phyloP scores from a whole-genome alignment of 1,284 basidiomycete species.

The Puccinia triticina region DNA sequence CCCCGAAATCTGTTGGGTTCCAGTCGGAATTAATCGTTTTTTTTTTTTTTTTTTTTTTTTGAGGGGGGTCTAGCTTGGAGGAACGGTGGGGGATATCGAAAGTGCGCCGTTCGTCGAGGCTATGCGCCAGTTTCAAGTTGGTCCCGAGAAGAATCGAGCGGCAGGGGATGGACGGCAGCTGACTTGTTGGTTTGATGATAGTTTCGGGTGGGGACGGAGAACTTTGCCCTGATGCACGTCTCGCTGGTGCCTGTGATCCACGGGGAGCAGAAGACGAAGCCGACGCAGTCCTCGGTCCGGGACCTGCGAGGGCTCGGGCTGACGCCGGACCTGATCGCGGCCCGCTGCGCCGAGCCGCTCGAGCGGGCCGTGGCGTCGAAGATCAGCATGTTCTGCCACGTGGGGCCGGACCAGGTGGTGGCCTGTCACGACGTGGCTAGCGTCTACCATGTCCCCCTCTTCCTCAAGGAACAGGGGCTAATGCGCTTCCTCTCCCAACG shows the following conservation, averaged over 20 bases:
- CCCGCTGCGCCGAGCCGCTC: conserved; percentile 72
- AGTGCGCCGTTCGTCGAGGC: conserved; percentile 97
- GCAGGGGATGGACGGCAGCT: neutral
- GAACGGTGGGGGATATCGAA: conserved; percentile 94
- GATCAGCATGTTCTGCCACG: conserved; percentile 99
- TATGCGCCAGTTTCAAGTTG: conserved; percentile 84
- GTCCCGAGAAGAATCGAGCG: neutral
- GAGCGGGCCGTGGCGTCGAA: conserved; percentile 86
- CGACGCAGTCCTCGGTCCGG: conserved; percentile 94
- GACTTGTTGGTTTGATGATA: conserved; percentile 61
- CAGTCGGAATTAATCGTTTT: neutral
- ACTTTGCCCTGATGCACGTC: conserved; percentile 96
- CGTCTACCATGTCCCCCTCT: conserved; percentile 94
- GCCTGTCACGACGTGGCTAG: conserved; percentile 96
- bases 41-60: too few relatives aligned
- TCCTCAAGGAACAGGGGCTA: conserved; percentile 90
- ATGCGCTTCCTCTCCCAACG: conserved; percentile 80
- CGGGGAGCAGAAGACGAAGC: conserved; percentile 99
- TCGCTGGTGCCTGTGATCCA: conserved; percentile 98
- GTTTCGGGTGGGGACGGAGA: conserved; percentile 94
- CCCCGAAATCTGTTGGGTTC: neutral
- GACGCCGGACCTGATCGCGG: conserved; percentile 94
- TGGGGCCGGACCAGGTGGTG: conserved; percentile 86
- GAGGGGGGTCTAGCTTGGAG: conserved; percentile 86
- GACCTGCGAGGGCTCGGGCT: conserved; percentile 91